Evolutionary conservation across 2,329 filamentous ascomycete species (phyloP).

Genomic region (Beauveria sp.): DNA sequence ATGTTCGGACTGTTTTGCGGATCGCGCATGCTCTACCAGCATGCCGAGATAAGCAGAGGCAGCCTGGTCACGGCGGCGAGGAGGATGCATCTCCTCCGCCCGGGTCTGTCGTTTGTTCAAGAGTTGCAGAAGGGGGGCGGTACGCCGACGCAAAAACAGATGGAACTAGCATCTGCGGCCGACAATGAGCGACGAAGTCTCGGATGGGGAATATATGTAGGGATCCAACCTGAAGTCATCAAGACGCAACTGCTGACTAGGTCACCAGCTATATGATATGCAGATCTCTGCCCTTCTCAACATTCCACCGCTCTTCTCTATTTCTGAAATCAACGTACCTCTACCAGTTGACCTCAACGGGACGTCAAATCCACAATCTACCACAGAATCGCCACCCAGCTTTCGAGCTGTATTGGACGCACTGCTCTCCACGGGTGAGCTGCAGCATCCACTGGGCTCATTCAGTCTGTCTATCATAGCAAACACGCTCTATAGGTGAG

Average conservation of each 20-base stretch:
- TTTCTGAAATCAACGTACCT: slow-evolving; percentile 3
- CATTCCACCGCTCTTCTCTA: slow-evolving; percentile 3
- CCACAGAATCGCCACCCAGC: background rate
- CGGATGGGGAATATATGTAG: slow-evolving; percentile 8
- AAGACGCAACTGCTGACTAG: background rate
- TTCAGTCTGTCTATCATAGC: slow-evolving; percentile 5
- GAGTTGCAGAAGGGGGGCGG: background rate
- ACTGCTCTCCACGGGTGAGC: background rate
- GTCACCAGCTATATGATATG: slow-evolving; percentile 5
- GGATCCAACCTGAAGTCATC: background rate
- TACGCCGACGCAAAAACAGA: background rate
- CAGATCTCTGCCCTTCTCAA: slow-evolving; percentile 8
- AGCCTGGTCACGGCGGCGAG: slow-evolving; percentile 5
- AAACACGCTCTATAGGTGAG: slow-evolving; percentile 1
- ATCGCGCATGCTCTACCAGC: slow-evolving; percentile 8
- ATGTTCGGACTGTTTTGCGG: slow-evolving; percentile 9
- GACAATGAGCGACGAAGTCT: slow-evolving; percentile 4
- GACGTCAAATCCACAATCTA: background rate
- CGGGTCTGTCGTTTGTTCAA: slow-evolving; percentile 4
- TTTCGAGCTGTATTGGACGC: background rate
- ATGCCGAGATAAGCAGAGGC: slow-evolving; percentile 7
- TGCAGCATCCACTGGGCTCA: background rate
- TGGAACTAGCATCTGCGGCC: background rate
- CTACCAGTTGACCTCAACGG: background rate
- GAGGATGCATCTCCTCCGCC: slow-evolving; percentile 9